Conservation (phyloP, 345 rosid genomes). For the Leavenworthia alabamica region DNA sequence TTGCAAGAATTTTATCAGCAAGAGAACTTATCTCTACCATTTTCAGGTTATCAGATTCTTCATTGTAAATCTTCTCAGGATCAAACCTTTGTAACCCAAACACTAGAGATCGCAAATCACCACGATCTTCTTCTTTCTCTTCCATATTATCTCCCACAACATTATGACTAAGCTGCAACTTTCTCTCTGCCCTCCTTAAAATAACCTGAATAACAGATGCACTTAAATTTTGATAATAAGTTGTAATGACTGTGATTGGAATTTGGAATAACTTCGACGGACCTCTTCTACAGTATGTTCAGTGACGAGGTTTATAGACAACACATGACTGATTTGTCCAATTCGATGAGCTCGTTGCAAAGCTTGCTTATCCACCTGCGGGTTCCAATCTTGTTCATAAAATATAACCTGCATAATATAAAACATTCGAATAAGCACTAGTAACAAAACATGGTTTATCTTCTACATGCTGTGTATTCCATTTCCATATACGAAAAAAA, state of each 20-base stretch:
- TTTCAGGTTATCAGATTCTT: conserved; percentile 41
- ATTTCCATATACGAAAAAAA: neutral
- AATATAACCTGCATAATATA: conserved; percentile 54
- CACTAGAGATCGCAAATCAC: conserved; percentile 62
- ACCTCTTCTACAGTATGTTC: conserved; percentile 73
- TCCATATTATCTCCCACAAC: conserved; percentile 55
- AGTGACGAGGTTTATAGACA: conserved; percentile 73
- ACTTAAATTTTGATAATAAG: conserved; percentile 3
- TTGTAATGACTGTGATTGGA: neutral
- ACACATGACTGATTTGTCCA: conserved; percentile 80
- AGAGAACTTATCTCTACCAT: conserved; percentile 48
- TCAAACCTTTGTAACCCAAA: conserved; percentile 69
- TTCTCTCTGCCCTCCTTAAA: conserved; percentile 70
- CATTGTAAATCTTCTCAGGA: conserved; percentile 37
- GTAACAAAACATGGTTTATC: neutral
- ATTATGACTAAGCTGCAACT: conserved; percentile 70
- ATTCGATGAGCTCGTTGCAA: conserved; percentile 89
- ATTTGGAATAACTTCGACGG: conserved; percentile 4
- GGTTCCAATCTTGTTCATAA: conserved; percentile 97
- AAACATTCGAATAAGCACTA: conserved; percentile 10
- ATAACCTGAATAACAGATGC: conserved; percentile 47
- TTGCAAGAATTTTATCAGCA: conserved; percentile 59
- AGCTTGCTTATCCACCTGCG: conserved; percentile 92
- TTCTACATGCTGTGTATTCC: neutral
- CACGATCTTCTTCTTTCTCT: conserved; percentile 47